Base-by-base conservation (phyloP, 2,329 filamentous ascomycete genomes). In the Neopestalotiopsis sp. region DNA sequence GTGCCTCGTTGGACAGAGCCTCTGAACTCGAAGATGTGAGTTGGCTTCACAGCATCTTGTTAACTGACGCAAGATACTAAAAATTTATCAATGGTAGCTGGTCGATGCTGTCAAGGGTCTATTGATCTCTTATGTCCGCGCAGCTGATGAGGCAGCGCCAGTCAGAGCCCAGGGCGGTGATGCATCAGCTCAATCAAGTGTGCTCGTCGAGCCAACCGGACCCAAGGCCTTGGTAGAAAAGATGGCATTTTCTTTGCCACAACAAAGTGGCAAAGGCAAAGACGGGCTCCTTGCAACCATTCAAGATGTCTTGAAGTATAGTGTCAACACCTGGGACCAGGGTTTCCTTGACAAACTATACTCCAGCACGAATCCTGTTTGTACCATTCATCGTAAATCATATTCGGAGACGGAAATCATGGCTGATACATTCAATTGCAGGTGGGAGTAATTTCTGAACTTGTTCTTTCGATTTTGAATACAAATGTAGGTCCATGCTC, bases 301-400 rank as follows among this genome's bases (percentile, higher is more conserved):
- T 61, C 84, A 90, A 73, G 88, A 90, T 70, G 86, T 98, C 24
- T 85, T 98, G 57, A 86, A 89, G 72, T 94, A 97, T 80, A 96
- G 92, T 76, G 95, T 98, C 77, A 99, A 99, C 82, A 98, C 95
- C n/a, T 98, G 95, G 93, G 93, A 97, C 76, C 95, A 97, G 81
- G 95, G 95, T 12, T 99, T 98, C 81, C 82, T 98, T 76, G 95
- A 98, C 82, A 98, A 99, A 83, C 85, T 98, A 20, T 98, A 98
- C 80, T 90, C 92, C n/a, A 92, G 91, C 72, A 97, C 94, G 53
- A 96, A 96, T 77, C 92, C 95, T 57, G 91, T 92, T 77, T 70
- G 87, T 81, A 2, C 30, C 13, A 14, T 20, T 17, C 9, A 32
- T 12, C 24, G 7, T 12, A 32, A 14, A 13, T 24, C 40, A 17